phyloP scores from a whole-genome alignment of 164 flowering plant genomes.

The Aristolochia californica region DNA sequence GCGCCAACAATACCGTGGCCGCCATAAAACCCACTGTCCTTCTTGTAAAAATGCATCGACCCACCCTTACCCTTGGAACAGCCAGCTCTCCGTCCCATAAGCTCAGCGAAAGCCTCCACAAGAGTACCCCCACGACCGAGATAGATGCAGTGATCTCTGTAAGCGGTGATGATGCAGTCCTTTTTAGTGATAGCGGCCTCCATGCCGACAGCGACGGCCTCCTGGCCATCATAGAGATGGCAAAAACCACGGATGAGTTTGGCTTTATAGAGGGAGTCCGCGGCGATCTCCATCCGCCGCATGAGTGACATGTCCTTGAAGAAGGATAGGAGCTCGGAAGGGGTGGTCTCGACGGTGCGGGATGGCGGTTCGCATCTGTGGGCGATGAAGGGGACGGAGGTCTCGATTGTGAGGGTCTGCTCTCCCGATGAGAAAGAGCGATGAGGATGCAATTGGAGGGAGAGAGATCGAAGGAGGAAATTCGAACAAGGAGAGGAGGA shows the following conservation, averaged over 20 bases:
- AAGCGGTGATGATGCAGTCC: conserved; percentile 85
- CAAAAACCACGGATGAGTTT: conserved; percentile 94
- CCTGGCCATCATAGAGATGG: conserved; percentile 95
- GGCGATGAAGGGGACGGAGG: conserved; percentile 63
- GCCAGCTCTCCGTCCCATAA: conserved; percentile 82
- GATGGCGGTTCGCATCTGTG: conserved; percentile 82
- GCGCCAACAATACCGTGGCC: conserved; percentile 99
- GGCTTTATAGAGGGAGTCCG: conserved; percentile 93
- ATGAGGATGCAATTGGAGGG: conserved; percentile 14
- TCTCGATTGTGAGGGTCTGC: conserved; percentile 49
- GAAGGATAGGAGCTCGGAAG: conserved; percentile 55
- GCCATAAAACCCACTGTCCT: conserved; percentile 73
- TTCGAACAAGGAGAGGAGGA: conserved; percentile 13
- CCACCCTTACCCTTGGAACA: conserved; percentile 93
- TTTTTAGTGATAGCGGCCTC: conserved; percentile 82
- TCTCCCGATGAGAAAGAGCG: conserved; percentile 27
- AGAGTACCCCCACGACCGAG: conserved; percentile 84
- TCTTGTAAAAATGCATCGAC: conserved; percentile 93
- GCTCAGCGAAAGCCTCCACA: conserved; percentile 55
- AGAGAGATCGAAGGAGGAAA: conserved; percentile 23
- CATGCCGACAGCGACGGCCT: conserved; percentile 91
- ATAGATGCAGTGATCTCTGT: conserved; percentile 80
- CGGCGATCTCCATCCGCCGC: conserved; percentile 95
- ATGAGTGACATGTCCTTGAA: conserved; percentile 72
- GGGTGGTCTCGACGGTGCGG: conserved; percentile 55